Evolutionary conservation across 2,329 filamentous ascomycete species (phyloP).

Genomic region (Colletotrichum sp.): DNA sequence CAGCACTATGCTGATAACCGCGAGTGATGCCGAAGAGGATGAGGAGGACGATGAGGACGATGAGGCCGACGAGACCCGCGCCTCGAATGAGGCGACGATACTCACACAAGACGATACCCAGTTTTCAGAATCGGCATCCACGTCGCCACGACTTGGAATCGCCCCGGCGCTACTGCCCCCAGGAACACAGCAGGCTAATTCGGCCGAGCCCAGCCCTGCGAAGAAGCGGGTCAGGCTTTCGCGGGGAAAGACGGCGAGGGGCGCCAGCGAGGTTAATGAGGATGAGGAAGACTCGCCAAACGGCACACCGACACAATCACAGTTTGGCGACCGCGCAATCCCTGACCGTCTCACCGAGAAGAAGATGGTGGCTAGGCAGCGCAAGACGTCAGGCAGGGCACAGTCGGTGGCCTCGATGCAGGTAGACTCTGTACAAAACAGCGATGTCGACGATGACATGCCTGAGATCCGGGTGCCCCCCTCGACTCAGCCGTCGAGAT

Average conservation of each 20-base stretch:
- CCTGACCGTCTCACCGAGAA: conserved; percentile 14
- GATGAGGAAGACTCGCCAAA: not conserved
- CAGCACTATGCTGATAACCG: not conserved
- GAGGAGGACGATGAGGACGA: not conserved
- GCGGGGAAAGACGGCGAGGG: not conserved
- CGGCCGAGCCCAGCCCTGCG: not conserved
- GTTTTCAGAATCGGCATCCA: not conserved
- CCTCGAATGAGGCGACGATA: not conserved
- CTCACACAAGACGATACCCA: not conserved
- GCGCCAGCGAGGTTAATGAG: not conserved
- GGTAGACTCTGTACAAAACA: conserved; percentile 5
- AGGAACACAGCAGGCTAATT: not conserved
- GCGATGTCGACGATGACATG: conserved; percentile 18
- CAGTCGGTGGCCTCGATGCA: not conserved
- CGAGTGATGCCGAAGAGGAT: not conserved
- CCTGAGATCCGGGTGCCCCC: conserved; percentile 6
- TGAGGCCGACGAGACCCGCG: not conserved
- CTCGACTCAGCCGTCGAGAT: not conserved
- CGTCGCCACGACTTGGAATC: not conserved
- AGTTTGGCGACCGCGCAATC: not conserved
- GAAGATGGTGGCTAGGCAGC: not conserved
- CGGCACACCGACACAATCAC: not conserved
- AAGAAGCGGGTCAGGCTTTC: conserved; percentile 16
- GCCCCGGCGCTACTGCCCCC: not conserved
- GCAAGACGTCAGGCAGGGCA: not conserved